Evolutionary conservation across 176 grass and related monocot genomes (phyloP).

Genomic region (Sorghum bicolor): DNA sequence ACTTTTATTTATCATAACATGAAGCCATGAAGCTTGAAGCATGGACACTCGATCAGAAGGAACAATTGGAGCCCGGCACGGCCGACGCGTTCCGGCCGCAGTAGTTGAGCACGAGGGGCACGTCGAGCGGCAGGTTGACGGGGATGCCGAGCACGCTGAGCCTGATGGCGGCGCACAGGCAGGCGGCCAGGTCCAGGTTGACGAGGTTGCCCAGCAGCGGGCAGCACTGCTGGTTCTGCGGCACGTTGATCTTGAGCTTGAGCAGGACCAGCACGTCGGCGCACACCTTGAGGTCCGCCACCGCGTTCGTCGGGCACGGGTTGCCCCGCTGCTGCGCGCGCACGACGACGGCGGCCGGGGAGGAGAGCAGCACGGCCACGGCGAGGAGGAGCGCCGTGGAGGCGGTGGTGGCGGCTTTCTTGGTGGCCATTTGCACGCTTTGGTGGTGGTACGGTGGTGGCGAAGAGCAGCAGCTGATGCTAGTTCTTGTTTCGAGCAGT

Average conservation of each 20-base stretch:
- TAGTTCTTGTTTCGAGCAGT: neutral
- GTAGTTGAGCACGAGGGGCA: constrained; percentile 61
- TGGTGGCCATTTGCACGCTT: neutral
- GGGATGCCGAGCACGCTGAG: constrained; percentile 45
- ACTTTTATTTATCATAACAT: neutral
- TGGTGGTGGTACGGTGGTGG: neutral
- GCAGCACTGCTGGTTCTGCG: constrained; percentile 53
- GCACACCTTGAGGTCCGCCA: constrained; percentile 49
- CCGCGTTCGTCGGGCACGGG: constrained; percentile 50
- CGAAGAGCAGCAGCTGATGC: neutral
- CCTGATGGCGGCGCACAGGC: constrained; percentile 63
- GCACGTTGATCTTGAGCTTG: constrained; percentile 48
- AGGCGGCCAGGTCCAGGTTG: constrained; percentile 43
- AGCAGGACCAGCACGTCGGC: constrained; percentile 54
- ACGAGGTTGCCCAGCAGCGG: constrained; percentile 45
- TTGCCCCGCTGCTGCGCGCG: constrained; percentile 36
- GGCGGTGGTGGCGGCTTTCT: neutral
- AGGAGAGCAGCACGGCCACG: neutral
- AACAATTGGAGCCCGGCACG: constrained; percentile 34
- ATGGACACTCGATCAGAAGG: neutral
- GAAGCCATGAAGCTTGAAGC: neutral
- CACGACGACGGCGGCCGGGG: neutral
- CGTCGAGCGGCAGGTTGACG: constrained; percentile 58
- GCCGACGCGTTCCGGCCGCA: constrained; percentile 42
- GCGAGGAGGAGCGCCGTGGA: constrained; percentile 19